These are phyloP conservation scores for Blastobotrys mokoenaii DNA, from an alignment of 805 yeast genomes.

Conservation along the genomic window DNA sequence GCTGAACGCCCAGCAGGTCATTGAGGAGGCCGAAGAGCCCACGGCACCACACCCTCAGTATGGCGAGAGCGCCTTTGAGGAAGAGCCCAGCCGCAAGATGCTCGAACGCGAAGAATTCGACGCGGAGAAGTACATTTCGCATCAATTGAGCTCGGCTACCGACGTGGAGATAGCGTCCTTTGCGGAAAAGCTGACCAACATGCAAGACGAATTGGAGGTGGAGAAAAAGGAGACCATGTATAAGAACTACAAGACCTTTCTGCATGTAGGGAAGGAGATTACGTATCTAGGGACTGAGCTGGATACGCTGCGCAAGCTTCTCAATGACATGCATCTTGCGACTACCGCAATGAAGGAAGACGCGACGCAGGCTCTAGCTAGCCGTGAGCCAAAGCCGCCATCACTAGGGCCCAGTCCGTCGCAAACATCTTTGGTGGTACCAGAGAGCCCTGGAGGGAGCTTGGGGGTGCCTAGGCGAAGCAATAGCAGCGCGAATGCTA, in stretches of 20 bases:
- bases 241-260: slow-evolving; percentile 26
- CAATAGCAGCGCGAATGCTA: slow-evolving; percentile 25
- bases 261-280: slow-evolving; percentile 40
- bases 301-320: slow-evolving; percentile 48
- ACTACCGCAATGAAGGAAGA: slow-evolving; percentile 50
- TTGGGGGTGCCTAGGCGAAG: background rate
- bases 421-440: background rate
- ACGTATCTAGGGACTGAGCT: slow-evolving; percentile 57
- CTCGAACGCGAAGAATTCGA: slow-evolving; percentile 28
- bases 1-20: slow-evolving; percentile 55
- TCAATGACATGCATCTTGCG: slow-evolving; percentile 52
- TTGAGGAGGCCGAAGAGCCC: slow-evolving; percentile 41
- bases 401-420: slow-evolving; percentile 1
- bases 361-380: slow-evolving; percentile 45
- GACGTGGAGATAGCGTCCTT: slow-evolving; percentile 68
- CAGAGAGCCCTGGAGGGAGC: background rate
- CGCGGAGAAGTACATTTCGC: slow-evolving; percentile 40
- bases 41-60: slow-evolving; percentile 4
- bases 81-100: background rate
- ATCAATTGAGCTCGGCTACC: slow-evolving; percentile 52
- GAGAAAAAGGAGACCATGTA: slow-evolving; percentile 23
- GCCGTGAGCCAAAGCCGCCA: slow-evolving; percentile 2
- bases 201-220: slow-evolving; percentile 41
- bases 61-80: background rate
- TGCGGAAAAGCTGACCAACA: slow-evolving; percentile 42